Base-by-base conservation (phyloP, 192 early-diverging fungal species). In the Backusella parvicylindrica region DNA sequence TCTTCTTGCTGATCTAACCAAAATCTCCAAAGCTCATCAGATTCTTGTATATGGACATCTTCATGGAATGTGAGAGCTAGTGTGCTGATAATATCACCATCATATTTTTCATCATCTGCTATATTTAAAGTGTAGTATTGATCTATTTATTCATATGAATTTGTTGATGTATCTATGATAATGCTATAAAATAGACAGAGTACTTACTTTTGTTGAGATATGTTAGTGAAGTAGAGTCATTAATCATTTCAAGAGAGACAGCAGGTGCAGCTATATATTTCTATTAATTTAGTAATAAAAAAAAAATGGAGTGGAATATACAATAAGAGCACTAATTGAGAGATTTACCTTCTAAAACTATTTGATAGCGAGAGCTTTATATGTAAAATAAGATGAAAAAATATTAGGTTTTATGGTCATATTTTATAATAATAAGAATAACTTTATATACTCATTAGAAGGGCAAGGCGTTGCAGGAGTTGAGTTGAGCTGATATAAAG, bases 131-230 rank as follows among this genome's bases (percentile, higher is more conserved):
- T 56, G 23, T 56, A 56, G 23, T 56, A 56, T 56, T 56, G 50
- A 56, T 56, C 50, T 56, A 26, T 56, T 56, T 56, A 18, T 56
- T 23, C 11, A 56, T 21, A 21, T 21, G 50, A 26, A 1, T 23
- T 28, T 28, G 53, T 23, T 60, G n/a, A 60, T 60, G 11, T 3
- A 26, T 28, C 11, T 7, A 60, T 60, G 2, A 8, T 28, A 28
- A 26, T 60, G 4, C 4, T 28, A 23, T 60, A 23, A 13, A 60
- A 26, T 60, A 60, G 6, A 6, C 1, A 47, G 6, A 18, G 18
- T 60, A 60, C 28, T 60, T 60, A 60, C 53, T 60, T 60, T 60
- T 60, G 26, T 60, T 60, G 26, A 60, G 53, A 60, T 60, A 60
- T 13, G 53, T 60, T 28, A 60, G 13, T 9, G 53, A 60, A 12